Percentiles rank a stretch among this genome's conserved stretches.
Conservation (phyloP, 2,329 filamentous ascomycete species). For the Hypoxylon sp. region DNA sequence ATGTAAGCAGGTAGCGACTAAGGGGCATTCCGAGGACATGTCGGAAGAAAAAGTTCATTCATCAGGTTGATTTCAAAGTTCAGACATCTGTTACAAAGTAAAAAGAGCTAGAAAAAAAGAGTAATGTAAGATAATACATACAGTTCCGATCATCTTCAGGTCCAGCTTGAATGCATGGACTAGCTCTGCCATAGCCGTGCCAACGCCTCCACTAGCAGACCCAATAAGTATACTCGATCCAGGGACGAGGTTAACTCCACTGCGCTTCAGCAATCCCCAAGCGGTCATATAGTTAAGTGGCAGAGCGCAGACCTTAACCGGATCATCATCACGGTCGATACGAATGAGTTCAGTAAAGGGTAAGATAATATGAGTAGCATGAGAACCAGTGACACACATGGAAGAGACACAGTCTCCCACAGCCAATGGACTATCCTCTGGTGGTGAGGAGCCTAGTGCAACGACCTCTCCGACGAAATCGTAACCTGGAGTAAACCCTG, state of each 20-base stretch:
- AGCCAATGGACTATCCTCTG: background rate
- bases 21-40: background rate
- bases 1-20: background rate
- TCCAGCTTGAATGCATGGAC: constrained; percentile 5
- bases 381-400: constrained; percentile 5
- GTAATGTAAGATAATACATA: background rate
- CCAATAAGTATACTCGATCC: constrained; percentile 21
- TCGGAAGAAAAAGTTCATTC: background rate
- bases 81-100: background rate
- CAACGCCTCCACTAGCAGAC: constrained; percentile 18
- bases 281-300: constrained; percentile 24
- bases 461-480: constrained; percentile 17
- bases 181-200: constrained; percentile 19
- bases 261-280: constrained; percentile 14
- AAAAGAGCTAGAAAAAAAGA: background rate
- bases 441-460: background rate
- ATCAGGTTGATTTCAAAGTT: background rate
- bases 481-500: constrained; percentile 16
- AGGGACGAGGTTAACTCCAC: constrained; percentile 2
- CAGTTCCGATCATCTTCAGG: constrained; percentile 4
- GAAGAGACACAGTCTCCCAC: constrained; percentile 11
- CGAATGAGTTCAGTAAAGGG: constrained; percentile 17
- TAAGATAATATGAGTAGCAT: constrained; percentile 21
- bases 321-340: constrained; percentile 9
- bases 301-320: constrained; percentile 12